Conservation (phyloP, 495 filamentous ascomycete species). For the Lasiosphaeriaceae sp. region DNA sequence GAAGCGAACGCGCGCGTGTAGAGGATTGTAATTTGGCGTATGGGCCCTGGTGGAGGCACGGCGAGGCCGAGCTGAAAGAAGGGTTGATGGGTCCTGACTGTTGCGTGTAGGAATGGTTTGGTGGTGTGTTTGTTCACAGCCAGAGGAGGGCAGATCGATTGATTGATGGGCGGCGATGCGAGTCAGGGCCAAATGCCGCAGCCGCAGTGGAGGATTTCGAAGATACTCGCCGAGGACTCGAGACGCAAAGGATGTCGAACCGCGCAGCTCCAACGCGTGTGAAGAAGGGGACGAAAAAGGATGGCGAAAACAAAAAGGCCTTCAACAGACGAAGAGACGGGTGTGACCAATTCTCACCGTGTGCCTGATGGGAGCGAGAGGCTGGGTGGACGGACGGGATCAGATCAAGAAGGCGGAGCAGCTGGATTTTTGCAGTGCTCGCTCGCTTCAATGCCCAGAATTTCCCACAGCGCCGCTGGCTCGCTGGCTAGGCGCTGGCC, state of each 20-base stretch:
- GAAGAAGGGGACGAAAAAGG: neutral
- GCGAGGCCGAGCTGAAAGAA: neutral
- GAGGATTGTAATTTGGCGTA: neutral
- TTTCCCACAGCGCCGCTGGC: conserved; percentile 6
- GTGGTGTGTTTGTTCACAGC: neutral
- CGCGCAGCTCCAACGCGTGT: neutral
- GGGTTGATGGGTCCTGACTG: neutral
- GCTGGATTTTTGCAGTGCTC: conserved; percentile 22
- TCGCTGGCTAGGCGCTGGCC: conserved; percentile 5
- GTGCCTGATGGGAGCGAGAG: conserved; percentile 29
- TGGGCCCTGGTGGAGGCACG: neutral
- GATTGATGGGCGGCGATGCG: conserved; percentile 17
- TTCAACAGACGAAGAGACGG: conserved; percentile 1
- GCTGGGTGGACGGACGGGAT: conserved; percentile 25
- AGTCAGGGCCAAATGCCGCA: conserved; percentile 33
- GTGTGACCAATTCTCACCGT: conserved; percentile 22
- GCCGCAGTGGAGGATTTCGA: conserved; percentile 17
- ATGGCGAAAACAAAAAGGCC: conserved; percentile 1
- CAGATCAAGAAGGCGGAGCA: conserved; percentile 23
- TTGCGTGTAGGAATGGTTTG: neutral
- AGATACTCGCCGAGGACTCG: neutral
- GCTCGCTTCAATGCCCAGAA: conserved; percentile 18
- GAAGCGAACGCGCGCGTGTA: neutral
- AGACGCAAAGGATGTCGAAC: neutral
- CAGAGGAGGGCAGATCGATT: conserved; percentile 2